Conservation (phyloP, 2,329 filamentous ascomycete genomes). For the Colletotrichum gloeosporioides region DNA sequence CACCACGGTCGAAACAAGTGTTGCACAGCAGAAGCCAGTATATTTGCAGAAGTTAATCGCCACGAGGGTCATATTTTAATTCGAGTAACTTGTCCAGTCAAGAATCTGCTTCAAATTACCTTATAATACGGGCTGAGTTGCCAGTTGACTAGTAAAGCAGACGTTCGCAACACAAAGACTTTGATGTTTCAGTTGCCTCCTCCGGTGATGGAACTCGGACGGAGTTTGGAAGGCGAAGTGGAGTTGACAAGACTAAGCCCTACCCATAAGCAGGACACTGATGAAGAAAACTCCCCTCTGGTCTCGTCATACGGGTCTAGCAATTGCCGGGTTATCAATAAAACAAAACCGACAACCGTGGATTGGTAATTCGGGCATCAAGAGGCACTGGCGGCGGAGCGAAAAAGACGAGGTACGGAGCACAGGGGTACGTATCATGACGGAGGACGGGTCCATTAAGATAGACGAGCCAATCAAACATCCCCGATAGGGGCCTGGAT, state of each 20-base stretch:
- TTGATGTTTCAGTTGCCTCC: not conserved
- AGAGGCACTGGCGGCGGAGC: constrained; percentile 3
- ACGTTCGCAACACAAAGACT: not conserved
- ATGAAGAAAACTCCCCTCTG: not conserved
- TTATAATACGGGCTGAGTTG: not conserved
- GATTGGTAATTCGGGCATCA: constrained; percentile 20
- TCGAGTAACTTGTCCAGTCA: not conserved
- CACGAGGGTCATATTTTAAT: not conserved
- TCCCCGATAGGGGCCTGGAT: constrained; percentile 8
- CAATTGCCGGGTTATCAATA: not conserved
- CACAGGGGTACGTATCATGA: constrained; percentile 8
- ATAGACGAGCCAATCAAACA: constrained; percentile 11
- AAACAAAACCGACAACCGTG: not conserved
- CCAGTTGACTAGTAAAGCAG: not conserved
- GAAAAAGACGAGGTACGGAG: constrained; percentile 18
- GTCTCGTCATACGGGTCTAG: not conserved
- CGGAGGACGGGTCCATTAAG: not conserved
- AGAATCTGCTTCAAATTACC: not conserved
- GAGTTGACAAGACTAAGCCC: not conserved
- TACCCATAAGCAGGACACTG: not conserved
- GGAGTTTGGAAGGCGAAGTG: not conserved
- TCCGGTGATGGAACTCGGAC: not conserved
- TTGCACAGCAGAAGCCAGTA: not conserved
- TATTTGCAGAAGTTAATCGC: not conserved
- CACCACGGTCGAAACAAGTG: not conserved